These are phyloP conservation scores for Litsea cubeba DNA, from an alignment of 164 flowering plant genomes.

Conservation along the genomic window DNA sequence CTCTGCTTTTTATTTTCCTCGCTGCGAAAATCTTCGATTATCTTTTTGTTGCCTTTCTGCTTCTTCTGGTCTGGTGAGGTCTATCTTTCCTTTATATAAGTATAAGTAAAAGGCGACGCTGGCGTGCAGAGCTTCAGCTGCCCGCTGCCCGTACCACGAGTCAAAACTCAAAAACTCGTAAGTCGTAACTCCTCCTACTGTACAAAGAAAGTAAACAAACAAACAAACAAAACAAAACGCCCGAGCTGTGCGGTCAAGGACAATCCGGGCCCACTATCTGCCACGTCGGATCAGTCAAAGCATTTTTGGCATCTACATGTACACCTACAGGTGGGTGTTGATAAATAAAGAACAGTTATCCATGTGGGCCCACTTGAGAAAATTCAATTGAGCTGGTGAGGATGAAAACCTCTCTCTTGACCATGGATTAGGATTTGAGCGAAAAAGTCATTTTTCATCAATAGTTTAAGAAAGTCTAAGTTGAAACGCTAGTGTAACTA, in stretches of 20 bases:
- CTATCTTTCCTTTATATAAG: slow-evolving; percentile 7
- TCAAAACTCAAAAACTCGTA: slow-evolving; percentile 5
- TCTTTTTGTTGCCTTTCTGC: slow-evolving; percentile 20
- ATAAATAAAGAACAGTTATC: too few species aligned
- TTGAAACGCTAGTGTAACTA: too few species aligned
- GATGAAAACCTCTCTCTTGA: too few species aligned
- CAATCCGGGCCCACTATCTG: not conserved
- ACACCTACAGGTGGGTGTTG: too few species aligned
- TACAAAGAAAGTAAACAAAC: not conserved
- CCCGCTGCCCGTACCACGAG: slow-evolving; percentile 18
- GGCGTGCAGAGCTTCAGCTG: slow-evolving; percentile 21
- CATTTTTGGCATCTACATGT: too few species aligned
- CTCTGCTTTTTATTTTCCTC: not conserved
- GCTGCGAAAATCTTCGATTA: slow-evolving; percentile 14
- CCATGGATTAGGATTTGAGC: too few species aligned
- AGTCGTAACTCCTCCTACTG: too few species aligned
- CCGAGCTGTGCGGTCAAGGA: not conserved
- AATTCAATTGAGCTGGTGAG: too few species aligned
- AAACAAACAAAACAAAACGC: not conserved
- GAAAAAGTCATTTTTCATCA: too few species aligned
- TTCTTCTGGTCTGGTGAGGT: not conserved
- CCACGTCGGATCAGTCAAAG: slow-evolving; percentile 3
- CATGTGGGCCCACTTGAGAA: too few species aligned
- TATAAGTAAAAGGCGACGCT: slow-evolving; percentile 10
- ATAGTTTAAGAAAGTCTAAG: too few species aligned